phyloP scores from a whole-genome alignment of 208 protist genomes.

The Crithidia mellificae region DNA sequence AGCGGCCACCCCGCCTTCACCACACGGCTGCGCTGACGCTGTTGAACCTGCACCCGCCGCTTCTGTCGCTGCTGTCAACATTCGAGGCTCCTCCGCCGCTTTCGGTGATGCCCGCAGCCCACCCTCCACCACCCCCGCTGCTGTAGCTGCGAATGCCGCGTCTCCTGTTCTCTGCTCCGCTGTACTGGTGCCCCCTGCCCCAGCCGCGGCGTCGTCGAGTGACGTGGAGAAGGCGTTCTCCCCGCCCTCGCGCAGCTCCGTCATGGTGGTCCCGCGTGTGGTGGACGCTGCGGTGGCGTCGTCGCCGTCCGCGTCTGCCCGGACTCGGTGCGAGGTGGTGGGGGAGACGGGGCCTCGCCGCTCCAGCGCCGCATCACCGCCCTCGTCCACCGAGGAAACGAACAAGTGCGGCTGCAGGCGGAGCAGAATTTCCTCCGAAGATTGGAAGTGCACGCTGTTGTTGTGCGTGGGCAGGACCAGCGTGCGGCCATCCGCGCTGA shows the following conservation, averaged over 20 bases:
- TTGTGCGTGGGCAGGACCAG: conserved; percentile 67
- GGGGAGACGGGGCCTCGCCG: not conserved
- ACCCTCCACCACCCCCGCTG: no score
- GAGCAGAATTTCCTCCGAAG: conserved; percentile 60
- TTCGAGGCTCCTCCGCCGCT: no score
- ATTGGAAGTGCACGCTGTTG: conserved; percentile 51
- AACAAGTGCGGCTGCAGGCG: conserved; percentile 26
- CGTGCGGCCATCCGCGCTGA: conserved; percentile 60
- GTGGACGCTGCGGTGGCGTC: not conserved
- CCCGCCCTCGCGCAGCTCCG: not conserved
- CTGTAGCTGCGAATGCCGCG: no score
- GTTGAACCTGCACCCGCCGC: no score
- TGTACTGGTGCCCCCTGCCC: no score
- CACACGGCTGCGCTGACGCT: no score
- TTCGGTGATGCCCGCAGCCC: no score
- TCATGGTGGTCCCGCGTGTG: not conserved
- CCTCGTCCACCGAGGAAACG: conserved; percentile 20
- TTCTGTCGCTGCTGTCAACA: no score
- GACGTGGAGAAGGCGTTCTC: no score
- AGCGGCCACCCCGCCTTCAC: no score
- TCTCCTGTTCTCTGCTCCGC: no score
- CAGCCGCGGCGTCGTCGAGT: no score
- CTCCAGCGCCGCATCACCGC: conserved; percentile 15
- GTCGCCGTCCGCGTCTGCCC: not conserved
- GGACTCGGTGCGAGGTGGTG: not conserved